phyloP scores from a whole-genome alignment of 2,329 filamentous ascomycete genomes.

The Periconia sp. region DNA sequence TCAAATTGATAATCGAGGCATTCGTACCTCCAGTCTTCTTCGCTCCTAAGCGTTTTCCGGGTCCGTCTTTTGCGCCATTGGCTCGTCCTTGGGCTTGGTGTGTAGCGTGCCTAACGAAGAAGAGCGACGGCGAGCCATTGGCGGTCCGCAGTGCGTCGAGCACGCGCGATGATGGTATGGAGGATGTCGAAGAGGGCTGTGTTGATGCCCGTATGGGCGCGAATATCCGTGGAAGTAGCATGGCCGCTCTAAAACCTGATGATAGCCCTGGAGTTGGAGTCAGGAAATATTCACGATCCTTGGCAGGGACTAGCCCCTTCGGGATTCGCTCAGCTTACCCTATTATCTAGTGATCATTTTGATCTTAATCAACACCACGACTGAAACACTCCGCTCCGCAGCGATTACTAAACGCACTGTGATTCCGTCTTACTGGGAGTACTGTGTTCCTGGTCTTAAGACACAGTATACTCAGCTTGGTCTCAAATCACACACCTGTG shows the following conservation, averaged over 20 bases:
- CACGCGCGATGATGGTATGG: constrained; percentile 33
- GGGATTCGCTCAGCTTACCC: constrained; percentile 5
- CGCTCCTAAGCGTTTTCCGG: constrained; percentile 88
- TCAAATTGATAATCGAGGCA: too few species aligned
- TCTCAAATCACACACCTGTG: not conserved
- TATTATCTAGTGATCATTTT: too few species aligned
- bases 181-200: constrained; percentile 23
- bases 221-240: constrained; percentile 48
- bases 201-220: constrained; percentile 43
- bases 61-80: constrained; percentile 73
- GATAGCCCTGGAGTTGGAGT: constrained; percentile 12
- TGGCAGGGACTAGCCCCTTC: constrained; percentile 31
- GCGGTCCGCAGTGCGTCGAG: constrained; percentile 38
- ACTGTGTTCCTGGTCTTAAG: too few species aligned
- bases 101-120: constrained; percentile 64
- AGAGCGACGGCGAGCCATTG: constrained; percentile 48
- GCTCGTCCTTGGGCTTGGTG: constrained; percentile 70
- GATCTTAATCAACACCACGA: too few species aligned
- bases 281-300: constrained; percentile 35
- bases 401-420: too few species aligned
- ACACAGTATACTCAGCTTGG: not conserved
- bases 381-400: too few species aligned
- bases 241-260: constrained; percentile 35
- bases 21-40: constrained; percentile 83
- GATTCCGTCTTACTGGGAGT: too few species aligned